These are phyloP conservation scores for Litchi chinensis DNA, from an alignment of 345 rosid species.

Conservation along the genomic window DNA sequence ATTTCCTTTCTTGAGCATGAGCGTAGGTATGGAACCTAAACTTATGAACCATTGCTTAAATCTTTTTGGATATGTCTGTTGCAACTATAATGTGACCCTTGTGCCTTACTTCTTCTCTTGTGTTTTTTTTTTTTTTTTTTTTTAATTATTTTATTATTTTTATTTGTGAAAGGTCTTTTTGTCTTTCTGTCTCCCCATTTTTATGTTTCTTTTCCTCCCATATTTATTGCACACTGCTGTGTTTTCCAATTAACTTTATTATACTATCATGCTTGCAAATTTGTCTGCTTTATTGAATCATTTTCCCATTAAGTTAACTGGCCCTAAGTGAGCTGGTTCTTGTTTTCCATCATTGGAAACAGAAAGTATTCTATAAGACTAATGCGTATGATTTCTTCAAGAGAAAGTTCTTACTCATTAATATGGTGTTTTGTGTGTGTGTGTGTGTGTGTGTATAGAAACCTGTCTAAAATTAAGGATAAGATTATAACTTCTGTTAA, in stretches of 20 bases:
- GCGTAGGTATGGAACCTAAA: constrained; percentile 57
- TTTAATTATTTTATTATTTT: neutral
- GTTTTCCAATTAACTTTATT: neutral
- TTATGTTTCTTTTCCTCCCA: neutral
- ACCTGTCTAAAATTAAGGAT: neutral
- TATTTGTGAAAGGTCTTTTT: neutral
- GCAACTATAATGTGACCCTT: neutral
- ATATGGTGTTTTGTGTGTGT: neutral
- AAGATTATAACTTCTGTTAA: neutral
- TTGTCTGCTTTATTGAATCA: neutral
- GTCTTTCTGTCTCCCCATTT: neutral
- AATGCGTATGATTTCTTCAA: too few species aligned
- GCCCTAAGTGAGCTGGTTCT: neutral
- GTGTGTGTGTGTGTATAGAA: neutral
- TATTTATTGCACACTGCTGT: neutral
- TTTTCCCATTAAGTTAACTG: neutral
- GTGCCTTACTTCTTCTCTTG: neutral
- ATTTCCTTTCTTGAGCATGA: constrained; percentile 80
- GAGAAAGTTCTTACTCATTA: neutral
- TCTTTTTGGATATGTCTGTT: neutral
- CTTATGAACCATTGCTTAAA: neutral
- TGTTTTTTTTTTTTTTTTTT: neutral
- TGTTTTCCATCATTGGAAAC: too few species aligned
- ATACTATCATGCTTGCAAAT: neutral
- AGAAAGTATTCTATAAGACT: too few species aligned